Evolutionary conservation across 805 yeast genomes (phyloP).

Genomic region (Ogataea trehaloabstinens): DNA sequence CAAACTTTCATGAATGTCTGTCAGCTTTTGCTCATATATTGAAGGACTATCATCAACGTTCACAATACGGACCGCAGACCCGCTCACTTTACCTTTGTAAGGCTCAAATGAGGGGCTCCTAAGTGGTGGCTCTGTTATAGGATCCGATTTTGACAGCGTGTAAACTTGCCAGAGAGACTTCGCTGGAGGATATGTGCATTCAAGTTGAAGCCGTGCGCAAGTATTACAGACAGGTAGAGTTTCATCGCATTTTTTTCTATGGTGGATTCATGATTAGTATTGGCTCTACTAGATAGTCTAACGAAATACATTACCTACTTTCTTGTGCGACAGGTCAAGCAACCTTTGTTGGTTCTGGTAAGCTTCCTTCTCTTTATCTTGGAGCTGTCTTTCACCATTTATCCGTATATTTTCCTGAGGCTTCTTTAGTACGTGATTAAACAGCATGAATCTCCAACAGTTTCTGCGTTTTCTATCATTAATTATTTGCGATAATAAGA

Average conservation of each 20-base stretch:
- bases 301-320: slow-evolving; percentile 4
- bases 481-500: too few relatives aligned
- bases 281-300: not conserved
- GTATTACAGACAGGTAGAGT: slow-evolving; percentile 4
- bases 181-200: slow-evolving; percentile 5
- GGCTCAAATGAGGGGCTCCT: not conserved
- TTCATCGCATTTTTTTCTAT: slow-evolving; percentile 10
- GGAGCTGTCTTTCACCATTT: not conserved
- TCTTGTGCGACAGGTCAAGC: slow-evolving; percentile 8
- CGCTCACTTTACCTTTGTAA: not conserved
- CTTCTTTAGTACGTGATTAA: not conserved
- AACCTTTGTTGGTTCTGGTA: slow-evolving; percentile 6
- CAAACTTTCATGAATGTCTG: not conserved
- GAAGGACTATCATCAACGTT: not conserved
- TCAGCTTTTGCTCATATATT: not conserved
- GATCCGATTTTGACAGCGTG: too few relatives aligned
- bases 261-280: slow-evolving; percentile 1
- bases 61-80: not conserved
- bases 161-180: slow-evolving; percentile 6
- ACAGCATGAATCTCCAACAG: too few relatives aligned
- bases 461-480: not conserved
- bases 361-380: not conserved
- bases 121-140: too few relatives aligned
- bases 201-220: slow-evolving; percentile 7
- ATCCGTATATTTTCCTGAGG: not conserved